phyloP scores from a whole-genome alignment of 176 grass and related monocot species.

The Zea mays region DNA sequence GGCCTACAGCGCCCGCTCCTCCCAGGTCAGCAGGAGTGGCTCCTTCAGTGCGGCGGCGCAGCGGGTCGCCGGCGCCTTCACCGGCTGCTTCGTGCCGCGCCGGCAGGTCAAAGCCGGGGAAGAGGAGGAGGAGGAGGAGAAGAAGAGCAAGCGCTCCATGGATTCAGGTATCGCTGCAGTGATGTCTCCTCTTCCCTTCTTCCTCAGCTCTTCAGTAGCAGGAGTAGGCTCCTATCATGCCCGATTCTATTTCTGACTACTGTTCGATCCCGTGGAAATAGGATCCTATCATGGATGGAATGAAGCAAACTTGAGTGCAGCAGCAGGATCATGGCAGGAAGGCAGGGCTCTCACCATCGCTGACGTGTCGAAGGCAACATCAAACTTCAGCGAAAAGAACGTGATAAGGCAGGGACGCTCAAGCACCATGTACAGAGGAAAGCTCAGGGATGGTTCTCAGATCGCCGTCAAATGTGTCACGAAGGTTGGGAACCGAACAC shows the following conservation, averaged over 20 bases:
- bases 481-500: constrained; percentile 14
- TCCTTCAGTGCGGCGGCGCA: constrained; percentile 35
- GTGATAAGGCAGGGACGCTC: constrained; percentile 29
- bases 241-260: no score
- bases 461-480: constrained; percentile 36
- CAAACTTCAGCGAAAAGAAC: constrained; percentile 51
- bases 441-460: constrained; percentile 36
- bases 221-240: neutral
- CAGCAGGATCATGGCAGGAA: constrained; percentile 36
- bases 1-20: constrained; percentile 34
- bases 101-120: constrained; percentile 3
- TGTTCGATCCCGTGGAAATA: neutral
- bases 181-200: neutral
- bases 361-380: constrained; percentile 35
- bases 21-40: constrained; percentile 37
- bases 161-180: constrained; percentile 35
- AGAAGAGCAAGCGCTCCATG: constrained; percentile 17
- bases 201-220: neutral
- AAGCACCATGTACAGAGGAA: constrained; percentile 40
- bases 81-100: constrained; percentile 43
- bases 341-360: constrained; percentile 16
- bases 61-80: constrained; percentile 38
- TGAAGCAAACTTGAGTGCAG: neutral
- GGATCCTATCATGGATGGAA: neutral
- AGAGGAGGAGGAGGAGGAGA: constrained; percentile 16